Base-by-base conservation (phyloP, 148 eudicot species). In the Chenopodium formosanum region DNA sequence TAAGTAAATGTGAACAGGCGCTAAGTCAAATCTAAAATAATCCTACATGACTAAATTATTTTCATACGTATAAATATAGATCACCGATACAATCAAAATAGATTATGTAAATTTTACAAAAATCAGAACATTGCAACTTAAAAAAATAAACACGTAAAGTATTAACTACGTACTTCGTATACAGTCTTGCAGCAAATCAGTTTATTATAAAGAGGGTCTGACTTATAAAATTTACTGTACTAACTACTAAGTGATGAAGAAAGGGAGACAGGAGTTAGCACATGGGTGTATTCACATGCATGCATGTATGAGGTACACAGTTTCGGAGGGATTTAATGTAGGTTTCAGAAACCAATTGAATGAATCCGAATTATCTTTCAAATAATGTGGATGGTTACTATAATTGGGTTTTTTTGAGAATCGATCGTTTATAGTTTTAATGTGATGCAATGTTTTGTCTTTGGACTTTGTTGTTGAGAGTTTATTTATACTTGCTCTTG, bases 361-460 rank as follows among this genome's bases (percentile, higher is more conserved):
- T 19, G 63, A 14, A 58, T 4, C 0, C 17, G 12, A 62, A 19
- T 19, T 11, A 22, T 23, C 22, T 56, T 56, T 22, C 37, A 78
- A 27, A 58, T 78, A 78, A 78, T 48, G 62, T 46, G 58, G 73
- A 67, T 67, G 47, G 73, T 67, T 78, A 40, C 80, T 67, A n/a
- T 48, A 63, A 5, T 29, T 44, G 73, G 80, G 9, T 8, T 46
- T 73, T 73, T 66, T 46, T 65, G 73, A 78, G 62, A 78, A 66
- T 44, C 47, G 80, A 66, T 44, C 47, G 80, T 12, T 62, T 46
- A 47, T 27, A 40, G 60, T 56, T 56, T 48, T 65, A 25, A 63
- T 37, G 44, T 37, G 31, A 14, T 56, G 60, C 8, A 40, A 40
- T 40, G 44, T 40, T 56, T 56, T 56, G 60, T 56, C 60, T 56